Percentiles rank a stretch among this genome's conserved stretches.
These are phyloP conservation scores for Elsinoe perseae DNA, from an alignment of 2,329 filamentous ascomycete species.

Conservation along the genomic window DNA sequence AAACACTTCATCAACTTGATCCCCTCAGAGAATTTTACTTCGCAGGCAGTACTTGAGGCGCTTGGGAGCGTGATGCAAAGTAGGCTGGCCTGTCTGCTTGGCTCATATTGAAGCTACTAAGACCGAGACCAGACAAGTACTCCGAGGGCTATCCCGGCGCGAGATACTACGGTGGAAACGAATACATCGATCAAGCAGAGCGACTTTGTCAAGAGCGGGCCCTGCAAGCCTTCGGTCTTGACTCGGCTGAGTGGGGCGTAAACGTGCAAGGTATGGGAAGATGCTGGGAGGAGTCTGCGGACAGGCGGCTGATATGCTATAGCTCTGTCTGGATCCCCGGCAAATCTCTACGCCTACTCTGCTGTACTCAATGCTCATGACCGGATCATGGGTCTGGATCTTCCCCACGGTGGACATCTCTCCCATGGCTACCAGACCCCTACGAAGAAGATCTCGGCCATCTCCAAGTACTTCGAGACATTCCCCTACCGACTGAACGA, in stretches of 20 bases:
- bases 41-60: slow-evolving; percentile 83
- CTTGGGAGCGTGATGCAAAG: slow-evolving; percentile 93
- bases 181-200: slow-evolving; percentile 90
- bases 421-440: slow-evolving; percentile 97
- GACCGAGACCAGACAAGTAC: slow-evolving; percentile 63
- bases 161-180: slow-evolving; percentile 92
- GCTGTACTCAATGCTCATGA: slow-evolving; percentile 89
- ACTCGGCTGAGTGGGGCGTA: slow-evolving; percentile 85
- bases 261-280: slow-evolving; percentile 69
- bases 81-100: slow-evolving; percentile 36
- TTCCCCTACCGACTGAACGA: slow-evolving; percentile 89
- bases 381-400: slow-evolving; percentile 90
- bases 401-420: slow-evolving; percentile 92
- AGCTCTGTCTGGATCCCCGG: slow-evolving; percentile 65
- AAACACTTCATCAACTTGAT: slow-evolving; percentile 98
- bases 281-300: background rate
- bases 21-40: slow-evolving; percentile 92
- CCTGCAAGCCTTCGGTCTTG: slow-evolving; percentile 75
- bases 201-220: slow-evolving; percentile 83
- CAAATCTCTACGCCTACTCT: slow-evolving; percentile 79
- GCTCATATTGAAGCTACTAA: background rate
- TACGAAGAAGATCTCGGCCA: slow-evolving; percentile 72
- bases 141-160: slow-evolving; percentile 96
- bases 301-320: slow-evolving; percentile 15
- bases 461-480: slow-evolving; percentile 99